These are phyloP conservation scores for Ustilago esculenta DNA, from an alignment of 1,284 basidiomycete genomes.

Conservation along the genomic window DNA sequence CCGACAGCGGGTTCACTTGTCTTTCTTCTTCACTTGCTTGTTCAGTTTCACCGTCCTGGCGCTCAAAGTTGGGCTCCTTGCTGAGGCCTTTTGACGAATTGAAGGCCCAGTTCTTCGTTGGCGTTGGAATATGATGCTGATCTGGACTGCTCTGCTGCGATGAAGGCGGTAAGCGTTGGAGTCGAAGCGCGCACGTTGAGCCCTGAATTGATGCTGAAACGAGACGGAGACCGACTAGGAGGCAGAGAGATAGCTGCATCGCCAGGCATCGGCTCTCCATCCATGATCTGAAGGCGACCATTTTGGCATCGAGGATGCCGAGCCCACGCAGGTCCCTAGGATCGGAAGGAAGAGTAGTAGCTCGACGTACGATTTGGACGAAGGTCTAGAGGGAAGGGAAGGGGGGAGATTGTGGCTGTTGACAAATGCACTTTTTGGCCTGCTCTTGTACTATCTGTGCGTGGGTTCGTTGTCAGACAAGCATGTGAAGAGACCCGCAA, in stretches of 20 bases:
- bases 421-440: neutral
- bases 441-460: neutral
- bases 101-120: conserved; percentile 1
- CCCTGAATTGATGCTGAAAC: conserved; percentile 4
- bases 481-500: neutral
- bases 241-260: conserved; percentile 16
- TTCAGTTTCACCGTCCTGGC: too few species aligned
- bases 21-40: too few species aligned
- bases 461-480: conserved; percentile 1
- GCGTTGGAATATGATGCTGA: conserved; percentile 5
- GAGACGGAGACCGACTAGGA: conserved; percentile 20
- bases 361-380: too few species aligned
- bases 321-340: too few species aligned
- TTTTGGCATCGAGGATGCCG: conserved; percentile 3
- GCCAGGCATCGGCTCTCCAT: conserved; percentile 11
- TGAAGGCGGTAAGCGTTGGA: neutral
- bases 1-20: too few species aligned
- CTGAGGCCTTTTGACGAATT: neutral
- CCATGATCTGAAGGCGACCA: conserved; percentile 16
- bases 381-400: too few species aligned
- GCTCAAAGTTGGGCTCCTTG: neutral
- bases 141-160: neutral
- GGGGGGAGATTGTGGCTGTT: neutral
- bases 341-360: too few species aligned
- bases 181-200: conserved; percentile 2